These are phyloP conservation scores for Lodderomyces parapsilosis DNA, from an alignment of 1,139 yeast species.

Conservation along the genomic window DNA sequence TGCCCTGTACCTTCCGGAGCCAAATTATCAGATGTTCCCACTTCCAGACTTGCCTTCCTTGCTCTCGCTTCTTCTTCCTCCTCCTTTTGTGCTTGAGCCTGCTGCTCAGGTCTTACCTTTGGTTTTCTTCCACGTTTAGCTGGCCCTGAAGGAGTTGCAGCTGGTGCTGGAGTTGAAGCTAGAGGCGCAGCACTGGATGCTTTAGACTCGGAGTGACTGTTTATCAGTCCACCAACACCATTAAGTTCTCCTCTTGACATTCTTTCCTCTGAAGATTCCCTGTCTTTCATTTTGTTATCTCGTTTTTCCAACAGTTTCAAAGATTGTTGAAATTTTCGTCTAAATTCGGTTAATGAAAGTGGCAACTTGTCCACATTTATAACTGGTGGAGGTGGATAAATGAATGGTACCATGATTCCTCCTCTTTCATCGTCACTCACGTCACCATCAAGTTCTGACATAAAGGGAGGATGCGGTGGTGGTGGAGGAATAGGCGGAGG, in stretches of 20 bases:
- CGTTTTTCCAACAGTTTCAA: background rate
- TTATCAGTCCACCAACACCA: background rate
- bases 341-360: constrained; percentile 19
- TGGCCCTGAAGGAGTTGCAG: background rate
- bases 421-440: constrained; percentile 15
- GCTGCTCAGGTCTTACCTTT: background rate
- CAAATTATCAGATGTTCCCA: background rate
- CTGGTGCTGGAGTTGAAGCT: too few species aligned
- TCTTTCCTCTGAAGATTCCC: background rate
- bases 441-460: constrained; percentile 1
- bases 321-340: background rate
- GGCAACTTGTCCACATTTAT: constrained; percentile 26
- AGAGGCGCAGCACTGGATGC: background rate
- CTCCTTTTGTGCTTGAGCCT: background rate
- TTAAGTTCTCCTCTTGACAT: background rate
- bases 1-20: background rate
- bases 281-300: background rate
- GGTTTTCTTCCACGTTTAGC: constrained; percentile 1
- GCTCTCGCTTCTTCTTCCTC: constrained; percentile 1
- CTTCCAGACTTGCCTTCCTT: background rate
- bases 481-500: constrained; percentile 47
- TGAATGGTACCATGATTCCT: constrained; percentile 47
- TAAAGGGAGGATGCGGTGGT: constrained; percentile 18
- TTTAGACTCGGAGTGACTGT: background rate
- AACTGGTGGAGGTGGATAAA: constrained; percentile 45